These are phyloP conservation scores for Debaryomyces hansenii DNA, from an alignment of 805 yeast genomes.

Conservation along the genomic window DNA sequence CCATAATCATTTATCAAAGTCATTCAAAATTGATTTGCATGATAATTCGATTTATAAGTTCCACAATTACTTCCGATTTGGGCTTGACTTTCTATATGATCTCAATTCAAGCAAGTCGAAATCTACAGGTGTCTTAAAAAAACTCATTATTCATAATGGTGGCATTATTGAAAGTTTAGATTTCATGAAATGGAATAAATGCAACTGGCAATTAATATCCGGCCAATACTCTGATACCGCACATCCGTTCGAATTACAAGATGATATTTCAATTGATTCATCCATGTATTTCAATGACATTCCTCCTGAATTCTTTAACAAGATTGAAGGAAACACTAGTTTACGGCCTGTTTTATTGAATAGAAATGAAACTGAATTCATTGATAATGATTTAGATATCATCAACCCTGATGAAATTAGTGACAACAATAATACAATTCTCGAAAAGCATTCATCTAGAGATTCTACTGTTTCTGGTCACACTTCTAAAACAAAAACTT, in stretches of 20 bases:
- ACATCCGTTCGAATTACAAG: not conserved
- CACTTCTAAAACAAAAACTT: constrained; percentile 24
- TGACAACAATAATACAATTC: constrained; percentile 1
- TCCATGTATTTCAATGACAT: constrained; percentile 32
- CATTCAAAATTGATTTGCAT: constrained; percentile 9
- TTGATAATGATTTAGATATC: constrained; percentile 36
- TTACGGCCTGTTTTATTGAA: constrained; percentile 36
- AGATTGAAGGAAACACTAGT: constrained; percentile 8
- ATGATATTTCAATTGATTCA: constrained; percentile 13
- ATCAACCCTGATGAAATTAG: constrained; percentile 22
- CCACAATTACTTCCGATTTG: constrained; percentile 57
- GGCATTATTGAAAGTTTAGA: constrained; percentile 48
- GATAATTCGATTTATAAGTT: constrained; percentile 29
- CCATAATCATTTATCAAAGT: constrained; percentile 29
- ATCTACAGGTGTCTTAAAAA: constrained; percentile 37
- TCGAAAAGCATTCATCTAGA: not conserved
- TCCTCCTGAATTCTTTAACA: constrained; percentile 20
- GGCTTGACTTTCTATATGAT: constrained; percentile 55
- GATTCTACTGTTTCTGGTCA: constrained; percentile 7
- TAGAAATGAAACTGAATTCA: constrained; percentile 40
- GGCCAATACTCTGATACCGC: constrained; percentile 3
- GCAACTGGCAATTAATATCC: constrained; percentile 41
- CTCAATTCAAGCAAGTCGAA: constrained; percentile 22
- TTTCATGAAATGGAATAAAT: constrained; percentile 54
- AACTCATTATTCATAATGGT: constrained; percentile 53